Evolutionary conservation across 2,329 filamentous ascomycete genomes (phyloP).

Genomic region (Trichoderma atrobrunneum): DNA sequence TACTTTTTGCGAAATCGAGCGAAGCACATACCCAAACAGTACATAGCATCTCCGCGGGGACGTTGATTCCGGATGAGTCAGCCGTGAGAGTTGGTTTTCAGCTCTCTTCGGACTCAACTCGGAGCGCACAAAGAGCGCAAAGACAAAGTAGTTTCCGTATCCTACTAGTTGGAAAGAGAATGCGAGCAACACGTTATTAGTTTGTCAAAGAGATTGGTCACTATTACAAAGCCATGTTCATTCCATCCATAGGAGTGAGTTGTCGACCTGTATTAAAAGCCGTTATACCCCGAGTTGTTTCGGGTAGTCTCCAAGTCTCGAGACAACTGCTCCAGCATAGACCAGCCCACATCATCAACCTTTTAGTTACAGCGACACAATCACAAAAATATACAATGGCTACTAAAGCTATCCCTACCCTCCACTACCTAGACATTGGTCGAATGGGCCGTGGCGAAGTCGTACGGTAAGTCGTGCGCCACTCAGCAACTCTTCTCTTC

Average conservation of each 20-base stretch:
- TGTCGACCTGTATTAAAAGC: background rate
- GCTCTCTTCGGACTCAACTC: background rate
- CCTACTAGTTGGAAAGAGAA: background rate
- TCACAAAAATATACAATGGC: background rate
- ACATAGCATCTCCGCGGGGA: background rate
- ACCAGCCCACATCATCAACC: background rate
- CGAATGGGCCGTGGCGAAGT: conserved; percentile 5
- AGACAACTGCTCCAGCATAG: background rate
- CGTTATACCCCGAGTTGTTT: background rate
- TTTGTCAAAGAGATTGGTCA: background rate
- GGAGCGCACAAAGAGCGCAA: background rate
- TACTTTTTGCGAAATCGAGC: background rate
- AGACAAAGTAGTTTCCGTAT: background rate
- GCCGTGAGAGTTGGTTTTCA: background rate
- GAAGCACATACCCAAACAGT: background rate
- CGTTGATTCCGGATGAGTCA: background rate
- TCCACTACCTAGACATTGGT: conserved; percentile 13
- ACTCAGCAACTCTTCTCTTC: background rate
- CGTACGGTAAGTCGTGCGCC: background rate
- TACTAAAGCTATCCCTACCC: background rate
- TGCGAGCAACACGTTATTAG: background rate
- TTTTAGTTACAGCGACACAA: background rate
- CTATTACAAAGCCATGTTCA: background rate
- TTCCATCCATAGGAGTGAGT: background rate
- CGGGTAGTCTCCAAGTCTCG: background rate